These are phyloP conservation scores for Aspergillus quadrilineatus DNA, from an alignment of 2,329 filamentous ascomycete species.

Conservation along the genomic window DNA sequence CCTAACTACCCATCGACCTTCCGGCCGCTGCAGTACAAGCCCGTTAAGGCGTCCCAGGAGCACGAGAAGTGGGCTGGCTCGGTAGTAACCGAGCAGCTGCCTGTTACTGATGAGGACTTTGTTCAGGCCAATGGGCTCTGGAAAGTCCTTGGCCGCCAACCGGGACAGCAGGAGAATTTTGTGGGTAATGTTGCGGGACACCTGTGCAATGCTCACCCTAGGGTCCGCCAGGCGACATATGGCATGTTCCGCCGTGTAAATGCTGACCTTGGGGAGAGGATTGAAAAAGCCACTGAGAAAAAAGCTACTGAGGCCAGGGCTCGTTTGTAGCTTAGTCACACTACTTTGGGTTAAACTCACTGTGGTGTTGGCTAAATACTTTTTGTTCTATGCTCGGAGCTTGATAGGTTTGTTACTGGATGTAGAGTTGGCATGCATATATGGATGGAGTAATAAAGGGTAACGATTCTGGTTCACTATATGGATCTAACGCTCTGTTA, in stretches of 20 bases:
- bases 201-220: constrained; percentile 53
- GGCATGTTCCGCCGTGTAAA: constrained; percentile 62
- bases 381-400: background rate
- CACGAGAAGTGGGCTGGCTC: constrained; percentile 47
- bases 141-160: constrained; percentile 43
- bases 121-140: constrained; percentile 46
- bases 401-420: too few relatives aligned
- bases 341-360: background rate
- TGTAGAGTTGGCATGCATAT: too few relatives aligned
- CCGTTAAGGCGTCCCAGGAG: constrained; percentile 43
- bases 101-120: constrained; percentile 46
- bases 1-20: constrained; percentile 53
- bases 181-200: constrained; percentile 60
- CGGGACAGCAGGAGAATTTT: constrained; percentile 62
- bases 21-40: constrained; percentile 37
- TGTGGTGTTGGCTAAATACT: background rate
- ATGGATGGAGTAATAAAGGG: too few relatives aligned
- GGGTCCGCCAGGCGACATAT: constrained; percentile 59
- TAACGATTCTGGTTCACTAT: background rate
- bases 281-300: constrained; percentile 55
- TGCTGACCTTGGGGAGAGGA: constrained; percentile 51
- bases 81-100: constrained; percentile 41
- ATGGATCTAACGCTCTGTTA: background rate
- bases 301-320: constrained; percentile 25
- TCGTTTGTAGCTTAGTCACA: constrained; percentile 25